Percentiles rank a stretch among this genome's conserved stretches.
phyloP scores from a whole-genome alignment of 108 stramenopile species.

The Chaetoceros tenuissimus region DNA sequence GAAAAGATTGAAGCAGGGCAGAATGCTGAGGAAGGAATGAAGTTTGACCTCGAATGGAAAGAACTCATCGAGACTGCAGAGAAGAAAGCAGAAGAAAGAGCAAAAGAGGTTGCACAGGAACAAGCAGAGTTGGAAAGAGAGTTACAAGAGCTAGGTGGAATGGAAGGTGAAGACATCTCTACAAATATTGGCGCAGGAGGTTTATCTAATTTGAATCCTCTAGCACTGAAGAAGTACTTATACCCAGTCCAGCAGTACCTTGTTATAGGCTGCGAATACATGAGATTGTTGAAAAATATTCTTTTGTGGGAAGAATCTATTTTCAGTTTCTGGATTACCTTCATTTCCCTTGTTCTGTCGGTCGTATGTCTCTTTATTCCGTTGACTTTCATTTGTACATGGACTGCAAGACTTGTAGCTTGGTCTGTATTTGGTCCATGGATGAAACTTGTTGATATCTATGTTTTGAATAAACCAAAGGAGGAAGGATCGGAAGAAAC shows the following conservation, averaged over 20 bases:
- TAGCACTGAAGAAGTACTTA: constrained; percentile 29
- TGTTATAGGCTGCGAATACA: constrained; percentile 23
- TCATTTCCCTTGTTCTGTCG: constrained; percentile 35
- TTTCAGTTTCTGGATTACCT: constrained; percentile 56
- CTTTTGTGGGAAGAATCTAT: constrained; percentile 71
- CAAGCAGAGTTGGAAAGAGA: constrained; percentile 36
- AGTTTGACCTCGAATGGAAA: constrained; percentile 21
- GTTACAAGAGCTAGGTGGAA: constrained; percentile 44
- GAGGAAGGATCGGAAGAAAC: constrained; percentile 37
- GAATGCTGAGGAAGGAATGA: constrained; percentile 29
- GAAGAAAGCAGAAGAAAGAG: constrained; percentile 26
- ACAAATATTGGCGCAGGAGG: constrained; percentile 32
- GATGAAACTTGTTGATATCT: constrained; percentile 69
- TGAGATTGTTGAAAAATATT: constrained; percentile 55
- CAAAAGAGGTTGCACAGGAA: constrained; percentile 20
- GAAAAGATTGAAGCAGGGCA: constrained; percentile 31
- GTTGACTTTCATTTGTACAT: constrained; percentile 49
- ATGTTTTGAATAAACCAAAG: constrained; percentile 29
- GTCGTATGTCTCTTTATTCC: constrained; percentile 54
- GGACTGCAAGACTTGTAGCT: constrained; percentile 50
- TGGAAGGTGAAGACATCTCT: constrained; percentile 39
- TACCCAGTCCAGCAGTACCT: constrained; percentile 54
- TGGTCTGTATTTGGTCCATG: constrained; percentile 70
- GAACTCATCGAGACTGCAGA: constrained; percentile 39
- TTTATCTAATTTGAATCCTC: not conserved